These are phyloP conservation scores for Fusarium mexicanum DNA, from an alignment of 2,329 filamentous ascomycete species.

Conservation along the genomic window DNA sequence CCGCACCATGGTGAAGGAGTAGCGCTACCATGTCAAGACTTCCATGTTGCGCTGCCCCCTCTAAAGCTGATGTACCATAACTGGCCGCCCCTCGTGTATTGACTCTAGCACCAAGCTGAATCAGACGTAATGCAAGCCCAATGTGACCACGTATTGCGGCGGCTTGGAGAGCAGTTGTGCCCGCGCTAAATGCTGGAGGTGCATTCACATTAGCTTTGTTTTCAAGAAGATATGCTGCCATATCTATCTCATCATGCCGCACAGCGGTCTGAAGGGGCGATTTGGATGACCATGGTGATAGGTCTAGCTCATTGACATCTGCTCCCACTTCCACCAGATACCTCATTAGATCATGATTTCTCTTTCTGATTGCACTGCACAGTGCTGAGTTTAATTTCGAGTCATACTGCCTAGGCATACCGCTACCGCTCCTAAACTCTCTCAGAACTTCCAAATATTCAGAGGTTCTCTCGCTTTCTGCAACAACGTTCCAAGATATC, in stretches of 20 bases:
- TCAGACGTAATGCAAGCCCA: fast-evolving
- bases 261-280: neutral
- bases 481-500: no score
- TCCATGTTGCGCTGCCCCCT: fast-evolving
- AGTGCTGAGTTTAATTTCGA: fast-evolving
- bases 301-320: neutral
- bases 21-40: neutral
- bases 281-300: fast-evolving
- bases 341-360: no score
- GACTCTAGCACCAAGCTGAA: neutral
- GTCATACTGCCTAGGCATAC: no score
- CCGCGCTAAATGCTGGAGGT: fast-evolving
- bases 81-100: fast-evolving
- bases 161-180: neutral
- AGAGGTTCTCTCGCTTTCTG: fast-evolving
- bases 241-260: no score
- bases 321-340: neutral
- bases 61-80: fast-evolving
- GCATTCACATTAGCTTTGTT: neutral
- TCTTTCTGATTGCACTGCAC: fast-evolving
- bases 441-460: no score
- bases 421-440: no score
- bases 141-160: fast-evolving
- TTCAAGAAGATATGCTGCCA: fast-evolving
- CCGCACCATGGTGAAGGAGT: fast-evolving